Conservation (phyloP, 176 grass and related monocot genomes). For the Zizania latifolia region DNA sequence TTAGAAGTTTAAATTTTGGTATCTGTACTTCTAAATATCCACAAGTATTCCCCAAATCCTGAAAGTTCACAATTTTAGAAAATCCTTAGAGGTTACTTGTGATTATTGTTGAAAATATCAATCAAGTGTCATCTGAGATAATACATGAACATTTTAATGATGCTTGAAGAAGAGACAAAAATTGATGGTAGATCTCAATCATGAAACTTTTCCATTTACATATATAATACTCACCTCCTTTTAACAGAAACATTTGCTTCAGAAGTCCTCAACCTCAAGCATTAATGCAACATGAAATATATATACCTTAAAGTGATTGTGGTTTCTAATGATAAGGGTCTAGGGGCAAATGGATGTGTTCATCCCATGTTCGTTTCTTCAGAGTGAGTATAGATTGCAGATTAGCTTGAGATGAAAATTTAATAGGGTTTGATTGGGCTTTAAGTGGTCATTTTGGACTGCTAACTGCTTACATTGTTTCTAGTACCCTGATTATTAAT, state of each 20-base stretch:
- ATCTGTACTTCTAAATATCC: neutral
- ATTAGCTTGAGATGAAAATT: neutral
- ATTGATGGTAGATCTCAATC: neutral
- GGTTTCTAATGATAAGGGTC: neutral
- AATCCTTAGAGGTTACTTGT: neutral
- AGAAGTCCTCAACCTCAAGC: neutral
- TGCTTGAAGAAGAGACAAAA: neutral
- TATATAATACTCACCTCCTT: neutral
- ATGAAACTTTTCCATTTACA: neutral
- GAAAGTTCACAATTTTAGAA: neutral
- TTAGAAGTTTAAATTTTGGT: neutral
- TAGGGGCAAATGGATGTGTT: neutral
- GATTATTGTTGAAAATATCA: neutral
- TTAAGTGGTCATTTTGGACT: conserved; percentile 7
- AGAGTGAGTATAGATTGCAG: neutral
- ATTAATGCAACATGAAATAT: neutral
- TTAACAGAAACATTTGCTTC: neutral
- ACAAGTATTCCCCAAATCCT: neutral
- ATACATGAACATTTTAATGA: neutral
- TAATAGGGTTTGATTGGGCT: neutral
- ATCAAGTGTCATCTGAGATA: neutral
- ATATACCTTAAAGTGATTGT: neutral
- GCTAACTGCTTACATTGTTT: neutral
- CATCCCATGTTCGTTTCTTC: neutral
- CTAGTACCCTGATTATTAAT: neutral